A percentile compares a stretch with the other conserved stretches of the same genome.
Conservation (phyloP, 2,329 filamentous ascomycete species). For the Beauveria sp. region DNA sequence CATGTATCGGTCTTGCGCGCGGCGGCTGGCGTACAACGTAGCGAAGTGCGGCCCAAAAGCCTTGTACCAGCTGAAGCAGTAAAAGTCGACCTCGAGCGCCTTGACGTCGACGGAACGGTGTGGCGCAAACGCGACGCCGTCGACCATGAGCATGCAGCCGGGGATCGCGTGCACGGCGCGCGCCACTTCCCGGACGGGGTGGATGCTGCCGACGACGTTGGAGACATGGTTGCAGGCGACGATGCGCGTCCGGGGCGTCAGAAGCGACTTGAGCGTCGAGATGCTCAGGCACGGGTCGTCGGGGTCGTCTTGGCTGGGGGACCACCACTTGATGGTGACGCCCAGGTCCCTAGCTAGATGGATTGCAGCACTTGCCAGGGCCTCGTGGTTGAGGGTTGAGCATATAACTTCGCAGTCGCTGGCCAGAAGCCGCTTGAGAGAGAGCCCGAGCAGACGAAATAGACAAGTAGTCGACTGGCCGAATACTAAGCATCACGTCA, state of each 20-base stretch:
- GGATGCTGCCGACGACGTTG: slow-evolving; percentile 62
- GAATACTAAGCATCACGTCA: neutral
- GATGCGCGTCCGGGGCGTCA: slow-evolving; percentile 55
- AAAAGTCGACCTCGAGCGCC: slow-evolving; percentile 60
- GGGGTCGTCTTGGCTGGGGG: neutral
- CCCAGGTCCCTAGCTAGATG: neutral
- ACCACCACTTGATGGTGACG: neutral
- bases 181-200: neutral
- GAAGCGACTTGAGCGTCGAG: slow-evolving; percentile 26
- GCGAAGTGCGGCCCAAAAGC: slow-evolving; percentile 67
- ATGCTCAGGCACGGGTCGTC: neutral
- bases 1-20: slow-evolving; percentile 36
- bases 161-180: slow-evolving; percentile 48
- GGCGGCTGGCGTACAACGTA: slow-evolving; percentile 48
- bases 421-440: neutral
- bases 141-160: slow-evolving; percentile 35
- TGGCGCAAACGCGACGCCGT: slow-evolving; percentile 65
- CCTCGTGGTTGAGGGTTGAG: neutral
- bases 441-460: neutral
- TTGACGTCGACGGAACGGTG: slow-evolving; percentile 62
- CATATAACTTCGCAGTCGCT: neutral
- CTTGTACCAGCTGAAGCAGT: slow-evolving; percentile 69
- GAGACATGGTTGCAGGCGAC: slow-evolving; percentile 63
- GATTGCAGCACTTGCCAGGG: neutral
- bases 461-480: neutral